These are phyloP conservation scores for Chloranthus sessilifolius DNA, from an alignment of 164 flowering plant genomes.

Conservation along the genomic window DNA sequence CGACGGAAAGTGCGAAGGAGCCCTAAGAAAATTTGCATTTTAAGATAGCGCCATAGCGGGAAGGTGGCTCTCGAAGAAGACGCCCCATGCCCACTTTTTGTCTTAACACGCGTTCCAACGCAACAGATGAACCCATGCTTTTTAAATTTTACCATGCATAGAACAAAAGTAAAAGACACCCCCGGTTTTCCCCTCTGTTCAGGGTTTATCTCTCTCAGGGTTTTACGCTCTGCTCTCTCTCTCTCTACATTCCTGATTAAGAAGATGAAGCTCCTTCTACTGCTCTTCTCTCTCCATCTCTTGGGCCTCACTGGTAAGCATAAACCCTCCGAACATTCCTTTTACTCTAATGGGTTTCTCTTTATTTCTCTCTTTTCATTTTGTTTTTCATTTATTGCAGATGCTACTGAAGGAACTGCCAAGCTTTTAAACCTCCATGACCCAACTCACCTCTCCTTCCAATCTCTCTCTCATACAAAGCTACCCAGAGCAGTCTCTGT, in stretches of 20 bases:
- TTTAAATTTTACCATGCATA: too few relatives aligned
- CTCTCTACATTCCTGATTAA: slow-evolving; percentile 6
- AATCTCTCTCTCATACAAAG: slow-evolving; percentile 11
- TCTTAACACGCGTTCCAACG: too few relatives aligned
- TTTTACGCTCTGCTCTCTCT: too few relatives aligned
- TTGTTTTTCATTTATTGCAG: slow-evolving; percentile 21
- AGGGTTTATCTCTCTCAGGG: background rate
- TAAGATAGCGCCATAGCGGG: too few relatives aligned
- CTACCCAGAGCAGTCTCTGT: slow-evolving; percentile 43
- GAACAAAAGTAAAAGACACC: too few relatives aligned
- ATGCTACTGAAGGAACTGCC: slow-evolving; percentile 41
- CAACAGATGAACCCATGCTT: too few relatives aligned
- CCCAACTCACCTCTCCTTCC: slow-evolving; percentile 17
- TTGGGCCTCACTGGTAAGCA: slow-evolving; percentile 12
- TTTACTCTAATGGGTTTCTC: background rate
- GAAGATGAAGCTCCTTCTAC: slow-evolving; percentile 3
- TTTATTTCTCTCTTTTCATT: background rate
- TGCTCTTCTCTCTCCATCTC: slow-evolving; percentile 1
- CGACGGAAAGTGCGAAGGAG: too few relatives aligned
- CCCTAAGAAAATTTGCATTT: too few relatives aligned
- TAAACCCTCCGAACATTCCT: background rate
- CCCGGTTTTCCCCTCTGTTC: background rate
- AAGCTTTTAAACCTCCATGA: slow-evolving; percentile 30
- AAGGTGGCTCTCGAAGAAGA: too few relatives aligned
- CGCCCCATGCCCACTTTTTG: too few relatives aligned